Evolutionary conservation across 495 filamentous ascomycete genomes (phyloP).

Genomic region (Halenospora varia): DNA sequence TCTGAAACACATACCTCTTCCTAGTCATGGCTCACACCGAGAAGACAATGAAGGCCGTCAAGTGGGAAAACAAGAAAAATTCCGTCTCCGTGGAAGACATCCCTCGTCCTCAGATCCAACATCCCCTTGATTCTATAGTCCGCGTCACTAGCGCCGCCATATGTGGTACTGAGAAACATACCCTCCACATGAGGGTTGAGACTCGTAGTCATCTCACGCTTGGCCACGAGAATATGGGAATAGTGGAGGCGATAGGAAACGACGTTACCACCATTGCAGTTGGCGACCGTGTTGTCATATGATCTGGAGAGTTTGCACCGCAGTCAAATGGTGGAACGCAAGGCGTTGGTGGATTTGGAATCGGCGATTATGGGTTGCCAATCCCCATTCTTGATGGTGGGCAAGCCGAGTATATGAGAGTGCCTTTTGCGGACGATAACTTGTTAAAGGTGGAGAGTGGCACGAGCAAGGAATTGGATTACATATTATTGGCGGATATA

Average conservation of each 20-base stretch:
- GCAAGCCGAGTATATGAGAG: slow-evolving; percentile 37
- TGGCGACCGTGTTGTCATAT: slow-evolving; percentile 37
- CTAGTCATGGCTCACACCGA: no score
- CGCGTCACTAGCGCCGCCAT: slow-evolving; percentile 33
- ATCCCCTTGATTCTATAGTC: slow-evolving; percentile 31
- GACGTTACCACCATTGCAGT: slow-evolving; percentile 26
- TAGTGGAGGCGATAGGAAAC: slow-evolving; percentile 32
- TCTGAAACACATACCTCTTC: no score
- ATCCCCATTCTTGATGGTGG: not conserved
- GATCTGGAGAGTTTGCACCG: not conserved
- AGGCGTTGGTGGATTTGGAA: not conserved
- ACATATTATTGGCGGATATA: slow-evolving; percentile 35
- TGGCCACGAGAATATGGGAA: slow-evolving; percentile 39
- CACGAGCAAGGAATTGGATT: slow-evolving; percentile 26
- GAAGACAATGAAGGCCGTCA: slow-evolving; percentile 15
- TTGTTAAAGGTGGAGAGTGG: slow-evolving; percentile 28
- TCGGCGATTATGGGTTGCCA: not conserved
- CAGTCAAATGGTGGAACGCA: not conserved
- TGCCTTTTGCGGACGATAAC: slow-evolving; percentile 36
- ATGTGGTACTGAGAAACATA: slow-evolving; percentile 31
- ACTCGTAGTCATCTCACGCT: slow-evolving; percentile 18
- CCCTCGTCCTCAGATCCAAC: slow-evolving; percentile 22
- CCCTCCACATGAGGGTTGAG: slow-evolving; percentile 27
- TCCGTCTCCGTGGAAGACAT: slow-evolving; percentile 12
- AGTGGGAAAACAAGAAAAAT: slow-evolving; percentile 2